Conservation (phyloP, 306 rosid genomes). For the Ceratonia siliqua region DNA sequence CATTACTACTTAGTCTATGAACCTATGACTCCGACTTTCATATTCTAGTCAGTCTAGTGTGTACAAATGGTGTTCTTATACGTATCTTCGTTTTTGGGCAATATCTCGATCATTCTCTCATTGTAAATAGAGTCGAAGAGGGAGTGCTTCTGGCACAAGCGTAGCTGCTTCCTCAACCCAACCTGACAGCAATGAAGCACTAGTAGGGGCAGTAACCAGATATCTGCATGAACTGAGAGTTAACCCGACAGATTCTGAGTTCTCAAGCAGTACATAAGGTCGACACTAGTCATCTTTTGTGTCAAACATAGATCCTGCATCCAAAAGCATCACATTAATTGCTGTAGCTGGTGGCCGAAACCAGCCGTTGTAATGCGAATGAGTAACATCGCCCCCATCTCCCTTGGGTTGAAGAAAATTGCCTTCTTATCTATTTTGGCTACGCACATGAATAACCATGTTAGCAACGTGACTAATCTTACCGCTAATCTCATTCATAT, state of each 20-base stretch:
- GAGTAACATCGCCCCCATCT: neutral
- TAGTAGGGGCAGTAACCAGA: conserved; percentile 35
- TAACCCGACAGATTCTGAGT: conserved; percentile 34
- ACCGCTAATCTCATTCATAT: too few species aligned
- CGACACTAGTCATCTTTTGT: neutral
- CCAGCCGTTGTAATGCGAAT: neutral
- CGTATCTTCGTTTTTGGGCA: neutral
- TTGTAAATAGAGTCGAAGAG: conserved; percentile 30
- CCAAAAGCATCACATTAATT: neutral
- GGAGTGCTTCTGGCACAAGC: conserved; percentile 9
- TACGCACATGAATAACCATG: neutral
- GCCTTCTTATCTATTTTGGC: neutral
- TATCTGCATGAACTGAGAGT: conserved; percentile 38
- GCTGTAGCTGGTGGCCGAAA: neutral
- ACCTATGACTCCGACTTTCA: too few species aligned
- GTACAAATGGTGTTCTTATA: conserved; percentile 10
- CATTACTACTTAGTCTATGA: neutral
- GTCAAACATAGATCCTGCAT: neutral
- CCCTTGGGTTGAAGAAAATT: neutral
- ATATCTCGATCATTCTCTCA: neutral
- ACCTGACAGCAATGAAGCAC: conserved; percentile 21
- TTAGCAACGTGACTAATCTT: neutral
- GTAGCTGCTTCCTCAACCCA: conserved; percentile 14
- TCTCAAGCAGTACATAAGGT: neutral
- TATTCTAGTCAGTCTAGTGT: too few species aligned